Base-by-base conservation (phyloP, 768 basidiomycete species). In the Sporobolomyces roseus region DNA sequence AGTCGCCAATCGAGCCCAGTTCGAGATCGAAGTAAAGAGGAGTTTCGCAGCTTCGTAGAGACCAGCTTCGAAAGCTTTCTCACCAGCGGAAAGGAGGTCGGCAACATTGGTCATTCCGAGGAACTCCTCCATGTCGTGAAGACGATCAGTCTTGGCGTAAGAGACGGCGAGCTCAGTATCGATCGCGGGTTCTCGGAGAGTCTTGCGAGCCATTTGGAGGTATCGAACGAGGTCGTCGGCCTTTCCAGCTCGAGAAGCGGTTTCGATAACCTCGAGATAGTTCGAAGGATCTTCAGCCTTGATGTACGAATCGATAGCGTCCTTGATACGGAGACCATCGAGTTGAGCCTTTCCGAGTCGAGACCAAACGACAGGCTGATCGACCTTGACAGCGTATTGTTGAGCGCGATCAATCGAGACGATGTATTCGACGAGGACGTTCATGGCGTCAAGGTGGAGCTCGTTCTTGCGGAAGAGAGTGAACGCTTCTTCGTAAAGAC, bases 91-190 rank as follows among this genome's bases (percentile, higher is more conserved):
- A 27, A 99, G 83, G 58, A 97, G 83, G 77, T 99, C 96, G 8
- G 96, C 96, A 53, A 99, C 96, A 73, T 99, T 99, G 50, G 96
- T 99, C 90, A 97, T 94, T 29, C 84, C 84, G 73, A 99, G 82
- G 85, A 99, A 99, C 81, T 99, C 96, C 77, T 99, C 96, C 96
- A 98, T 98, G 77, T 99, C 96, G 77, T 98, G 94, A 19, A 99
- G 81, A 60, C 96, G 87, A 70, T 83, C 83, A 19, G 83, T 82
- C 79, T 96, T 97, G 27, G 96, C 96, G 78, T 98, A 99, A 7
- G 96, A 91, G 78, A 97, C 96, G 17, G 96, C 94, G 38, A 99
- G 82, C 80, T 98, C 93, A 13, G 96, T 97, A 78, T 99, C 96
- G 74, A 99, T 93, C 80, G 88, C 93, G 38, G 96, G 96, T 79